These are phyloP conservation scores for Apiotrichum sp. DNA, from an alignment of 1,284 basidiomycete species.

Conservation along the genomic window DNA sequence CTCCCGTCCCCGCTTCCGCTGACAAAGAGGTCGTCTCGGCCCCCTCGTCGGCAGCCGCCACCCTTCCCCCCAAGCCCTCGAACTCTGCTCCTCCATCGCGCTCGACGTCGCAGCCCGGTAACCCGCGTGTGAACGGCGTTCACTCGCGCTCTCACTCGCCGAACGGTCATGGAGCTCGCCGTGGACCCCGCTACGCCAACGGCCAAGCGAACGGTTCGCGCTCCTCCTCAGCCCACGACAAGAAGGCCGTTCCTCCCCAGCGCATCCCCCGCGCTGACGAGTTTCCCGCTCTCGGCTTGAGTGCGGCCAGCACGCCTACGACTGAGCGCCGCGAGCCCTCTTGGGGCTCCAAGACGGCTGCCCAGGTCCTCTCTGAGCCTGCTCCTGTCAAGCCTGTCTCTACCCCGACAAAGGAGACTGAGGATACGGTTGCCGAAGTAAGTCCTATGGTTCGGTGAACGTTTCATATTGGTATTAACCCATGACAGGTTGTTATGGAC, in stretches of 20 bases:
- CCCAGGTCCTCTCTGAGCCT: constrained; percentile 45
- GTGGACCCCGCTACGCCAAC: constrained; percentile 12
- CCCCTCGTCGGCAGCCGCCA: constrained; percentile 3
- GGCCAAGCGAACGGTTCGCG: constrained; percentile 18
- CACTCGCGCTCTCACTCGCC: constrained; percentile 41
- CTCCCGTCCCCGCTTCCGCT: constrained; percentile 8
- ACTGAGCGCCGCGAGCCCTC: constrained; percentile 29
- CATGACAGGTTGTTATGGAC: constrained; percentile 37
- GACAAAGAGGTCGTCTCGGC: constrained; percentile 5
- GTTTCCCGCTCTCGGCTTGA: constrained; percentile 42
- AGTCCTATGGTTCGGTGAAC: too few species aligned
- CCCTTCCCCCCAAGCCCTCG: constrained; percentile 29
- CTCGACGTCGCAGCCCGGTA: constrained; percentile 39
- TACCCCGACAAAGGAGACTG: neutral
- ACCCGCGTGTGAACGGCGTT: constrained; percentile 31
- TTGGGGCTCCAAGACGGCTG: constrained; percentile 41
- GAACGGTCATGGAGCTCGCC: constrained; percentile 18
- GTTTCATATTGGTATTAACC: neutral
- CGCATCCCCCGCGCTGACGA: constrained; percentile 45
- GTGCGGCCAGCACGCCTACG: constrained; percentile 16
- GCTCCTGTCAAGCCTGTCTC: constrained; percentile 37
- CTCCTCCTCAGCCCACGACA: constrained; percentile 17
- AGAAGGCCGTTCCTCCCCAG: constrained; percentile 27
- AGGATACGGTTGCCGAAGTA: too few species aligned
- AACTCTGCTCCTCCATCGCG: constrained; percentile 24